Evolutionary conservation across 2,329 filamentous ascomycete species (phyloP).

Genomic region (Aspergillus vadensis): DNA sequence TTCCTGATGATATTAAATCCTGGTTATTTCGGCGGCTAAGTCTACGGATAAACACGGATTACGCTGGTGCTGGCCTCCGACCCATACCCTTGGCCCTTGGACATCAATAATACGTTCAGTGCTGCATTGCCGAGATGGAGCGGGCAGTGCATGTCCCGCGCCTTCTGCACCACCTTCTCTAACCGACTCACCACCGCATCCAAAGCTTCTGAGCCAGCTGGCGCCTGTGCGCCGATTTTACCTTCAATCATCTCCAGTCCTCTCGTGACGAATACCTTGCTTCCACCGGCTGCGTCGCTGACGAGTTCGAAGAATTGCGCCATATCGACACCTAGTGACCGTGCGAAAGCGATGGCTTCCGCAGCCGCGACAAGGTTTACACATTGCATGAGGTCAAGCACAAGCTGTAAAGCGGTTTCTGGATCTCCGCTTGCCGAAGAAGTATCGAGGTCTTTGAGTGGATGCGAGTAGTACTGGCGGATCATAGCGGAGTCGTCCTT

Average conservation of each 20-base stretch:
- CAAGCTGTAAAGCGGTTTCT: constrained; percentile 42
- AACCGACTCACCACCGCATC: constrained; percentile 43
- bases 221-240: constrained; percentile 23
- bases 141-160: constrained; percentile 41
- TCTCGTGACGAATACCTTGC: constrained; percentile 46
- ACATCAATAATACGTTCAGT: constrained; percentile 37
- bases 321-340: constrained; percentile 48
- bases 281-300: constrained; percentile 51
- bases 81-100: constrained; percentile 35
- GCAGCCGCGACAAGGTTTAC: constrained; percentile 54
- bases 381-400: constrained; percentile 47
- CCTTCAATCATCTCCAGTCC: constrained; percentile 42
- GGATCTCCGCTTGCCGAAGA: constrained; percentile 36
- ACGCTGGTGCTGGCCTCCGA: constrained; percentile 35
- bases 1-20: neutral
- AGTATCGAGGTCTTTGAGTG: constrained; percentile 41
- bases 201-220: constrained; percentile 40
- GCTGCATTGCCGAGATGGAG: constrained; percentile 42
- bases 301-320: constrained; percentile 51
- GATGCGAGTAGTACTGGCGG: constrained; percentile 52
- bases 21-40: neutral
- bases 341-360: constrained; percentile 52
- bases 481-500: constrained; percentile 60
- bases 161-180: constrained; percentile 46
- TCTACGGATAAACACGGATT: constrained; percentile 33